Conservation (phyloP, 441 rosid species). For the Adansonia madagascariensis region DNA sequence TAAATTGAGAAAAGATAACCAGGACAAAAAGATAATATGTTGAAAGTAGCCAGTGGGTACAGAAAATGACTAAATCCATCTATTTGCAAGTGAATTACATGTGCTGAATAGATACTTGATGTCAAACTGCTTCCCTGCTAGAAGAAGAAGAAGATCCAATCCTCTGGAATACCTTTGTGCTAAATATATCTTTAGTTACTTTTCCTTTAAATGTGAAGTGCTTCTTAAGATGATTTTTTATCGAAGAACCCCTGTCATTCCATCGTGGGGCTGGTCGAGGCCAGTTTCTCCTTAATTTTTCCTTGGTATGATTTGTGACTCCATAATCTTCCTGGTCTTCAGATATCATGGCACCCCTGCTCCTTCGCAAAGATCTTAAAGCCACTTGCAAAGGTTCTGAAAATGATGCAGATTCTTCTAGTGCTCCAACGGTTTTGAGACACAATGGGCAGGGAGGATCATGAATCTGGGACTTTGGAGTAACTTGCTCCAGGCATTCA, state of each 20-base stretch:
- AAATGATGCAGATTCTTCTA: constrained; percentile 48
- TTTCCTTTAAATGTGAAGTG: constrained; percentile 51
- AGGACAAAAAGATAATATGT: not conserved
- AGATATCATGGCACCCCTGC: constrained; percentile 47
- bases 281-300: constrained; percentile 50
- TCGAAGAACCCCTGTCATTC: constrained; percentile 43
- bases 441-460: constrained; percentile 88
- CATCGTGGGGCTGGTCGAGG: constrained; percentile 27
- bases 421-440: constrained; percentile 47
- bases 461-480: constrained; percentile 60
- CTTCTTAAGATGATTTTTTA: constrained; percentile 50
- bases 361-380: constrained; percentile 62
- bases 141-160: constrained; percentile 51
- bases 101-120: constrained; percentile 31
- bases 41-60: constrained; percentile 14
- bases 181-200: constrained; percentile 39
- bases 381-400: constrained; percentile 76
- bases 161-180: constrained; percentile 37
- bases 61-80: constrained; percentile 30
- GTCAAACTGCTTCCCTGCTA: constrained; percentile 31
- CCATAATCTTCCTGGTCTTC: constrained; percentile 45
- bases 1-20: not conserved
- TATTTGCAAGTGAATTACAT: constrained; percentile 34
- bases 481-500: constrained; percentile 85
- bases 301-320: constrained; percentile 37